Evolutionary conservation across 495 filamentous ascomycete genomes (phyloP).

Genomic region (Chaetomium cochliodes): DNA sequence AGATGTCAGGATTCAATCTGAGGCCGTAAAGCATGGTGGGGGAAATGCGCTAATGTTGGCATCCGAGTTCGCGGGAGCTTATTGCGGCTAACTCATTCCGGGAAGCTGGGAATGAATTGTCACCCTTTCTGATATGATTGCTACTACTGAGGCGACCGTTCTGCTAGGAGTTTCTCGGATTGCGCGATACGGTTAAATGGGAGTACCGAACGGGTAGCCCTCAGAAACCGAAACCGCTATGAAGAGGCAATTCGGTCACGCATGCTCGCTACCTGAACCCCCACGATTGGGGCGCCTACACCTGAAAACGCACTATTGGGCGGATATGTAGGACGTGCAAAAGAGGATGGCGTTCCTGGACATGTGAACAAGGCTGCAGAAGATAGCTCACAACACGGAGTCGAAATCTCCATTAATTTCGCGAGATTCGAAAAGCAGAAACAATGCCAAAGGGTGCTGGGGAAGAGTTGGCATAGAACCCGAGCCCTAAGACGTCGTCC

Average conservation of each 20-base stretch:
- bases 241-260: neutral
- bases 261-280: neutral
- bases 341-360: neutral
- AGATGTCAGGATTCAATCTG: neutral
- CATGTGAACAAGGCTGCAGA: neutral
- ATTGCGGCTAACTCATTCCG: conserved; percentile 15
- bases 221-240: neutral
- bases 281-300: neutral
- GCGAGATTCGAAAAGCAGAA: no score
- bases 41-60: neutral
- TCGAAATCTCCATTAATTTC: neutral
- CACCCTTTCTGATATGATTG: neutral
- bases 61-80: neutral
- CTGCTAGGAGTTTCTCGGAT: neutral
- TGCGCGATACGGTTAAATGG: conserved; percentile 12
- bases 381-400: neutral
- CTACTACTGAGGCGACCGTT: neutral
- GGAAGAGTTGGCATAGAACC: no score
- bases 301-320: neutral
- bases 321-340: neutral
- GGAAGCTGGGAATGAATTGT: conserved; percentile 11
- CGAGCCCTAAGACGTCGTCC: no score
- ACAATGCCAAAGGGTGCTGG: no score
- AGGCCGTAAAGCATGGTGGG: neutral
- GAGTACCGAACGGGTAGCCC: neutral